These are phyloP conservation scores for Cryptococcus sp. DNA, from an alignment of 1,284 basidiomycete genomes.

Conservation along the genomic window DNA sequence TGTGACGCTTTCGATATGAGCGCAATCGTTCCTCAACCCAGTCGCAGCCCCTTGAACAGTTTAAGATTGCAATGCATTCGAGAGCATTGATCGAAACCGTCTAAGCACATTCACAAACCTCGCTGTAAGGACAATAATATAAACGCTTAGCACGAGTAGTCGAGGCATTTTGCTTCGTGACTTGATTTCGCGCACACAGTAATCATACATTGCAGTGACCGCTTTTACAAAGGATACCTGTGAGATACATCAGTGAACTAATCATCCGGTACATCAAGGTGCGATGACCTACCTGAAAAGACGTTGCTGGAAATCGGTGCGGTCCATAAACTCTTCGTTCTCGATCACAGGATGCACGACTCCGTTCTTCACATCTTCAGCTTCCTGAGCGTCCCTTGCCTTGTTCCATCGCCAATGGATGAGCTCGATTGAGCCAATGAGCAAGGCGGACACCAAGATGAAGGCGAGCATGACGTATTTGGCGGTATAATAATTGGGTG, in stretches of 20 bases:
- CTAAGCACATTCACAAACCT: too few species aligned
- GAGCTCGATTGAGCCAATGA: constrained; percentile 20
- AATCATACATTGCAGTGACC: too few species aligned
- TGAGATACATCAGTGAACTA: too few species aligned
- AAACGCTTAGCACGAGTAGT: too few species aligned
- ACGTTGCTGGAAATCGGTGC: constrained; percentile 41
- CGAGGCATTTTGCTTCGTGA: too few species aligned
- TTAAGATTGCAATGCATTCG: too few species aligned
- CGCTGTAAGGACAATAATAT: too few species aligned
- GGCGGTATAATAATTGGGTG: constrained; percentile 34
- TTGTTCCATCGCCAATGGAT: constrained; percentile 39
- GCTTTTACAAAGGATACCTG: too few species aligned
- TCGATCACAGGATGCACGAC: constrained; percentile 9
- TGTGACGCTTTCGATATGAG: background rate
- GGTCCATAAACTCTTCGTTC: constrained; percentile 38
- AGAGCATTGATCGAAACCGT: too few species aligned
- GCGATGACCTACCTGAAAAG: constrained; percentile 31
- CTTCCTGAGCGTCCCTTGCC: constrained; percentile 14
- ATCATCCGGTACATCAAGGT: too few species aligned
- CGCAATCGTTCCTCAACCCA: background rate
- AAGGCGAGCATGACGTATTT: constrained; percentile 40
- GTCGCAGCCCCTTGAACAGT: too few species aligned
- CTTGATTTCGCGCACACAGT: too few species aligned
- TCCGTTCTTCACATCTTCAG: constrained; percentile 4
- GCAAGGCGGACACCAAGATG: constrained; percentile 28